Percentiles rank a stretch among this genome's conserved stretches.
These are phyloP conservation scores for Calamus simplicifolius DNA, from an alignment of 176 grass and related monocot species.

Conservation along the genomic window DNA sequence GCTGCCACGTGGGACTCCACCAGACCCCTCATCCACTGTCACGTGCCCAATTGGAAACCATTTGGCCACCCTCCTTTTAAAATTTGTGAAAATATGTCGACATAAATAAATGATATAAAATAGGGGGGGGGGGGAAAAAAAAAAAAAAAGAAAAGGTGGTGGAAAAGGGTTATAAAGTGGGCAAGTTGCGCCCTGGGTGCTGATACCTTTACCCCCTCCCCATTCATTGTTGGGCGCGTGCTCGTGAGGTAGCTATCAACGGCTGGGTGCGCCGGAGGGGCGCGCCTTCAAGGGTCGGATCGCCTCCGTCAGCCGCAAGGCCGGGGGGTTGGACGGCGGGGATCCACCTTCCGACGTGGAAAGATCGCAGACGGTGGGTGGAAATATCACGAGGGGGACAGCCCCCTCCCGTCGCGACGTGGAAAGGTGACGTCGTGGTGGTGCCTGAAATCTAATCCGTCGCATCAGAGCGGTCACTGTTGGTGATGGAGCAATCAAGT, in stretches of 20 bases:
- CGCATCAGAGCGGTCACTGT: no score
- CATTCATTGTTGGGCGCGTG: constrained; percentile 38
- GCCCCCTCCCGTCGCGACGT: no score
- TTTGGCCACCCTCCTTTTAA: no score
- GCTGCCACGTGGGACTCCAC: constrained; percentile 26
- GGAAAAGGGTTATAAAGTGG: constrained; percentile 4
- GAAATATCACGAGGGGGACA: no score
- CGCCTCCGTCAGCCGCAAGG: not conserved
- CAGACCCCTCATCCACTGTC: constrained; percentile 1
- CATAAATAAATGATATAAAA: constrained; percentile 1
- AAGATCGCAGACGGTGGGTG: no score
- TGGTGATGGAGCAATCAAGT: no score
- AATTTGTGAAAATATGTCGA: not conserved
- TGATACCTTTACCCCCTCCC: constrained; percentile 4
- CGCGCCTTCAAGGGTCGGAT: not conserved
- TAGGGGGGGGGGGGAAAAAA: not conserved
- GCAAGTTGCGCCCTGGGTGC: constrained; percentile 20
- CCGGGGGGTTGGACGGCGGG: no score
- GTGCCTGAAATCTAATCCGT: no score
- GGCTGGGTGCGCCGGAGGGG: not conserved
- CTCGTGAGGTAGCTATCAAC: constrained; percentile 43
- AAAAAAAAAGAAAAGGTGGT: not conserved
- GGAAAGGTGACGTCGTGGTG: no score
- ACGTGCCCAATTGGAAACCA: constrained; percentile 35
- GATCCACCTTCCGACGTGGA: no score